Evolutionary conservation across 2,329 filamentous ascomycete genomes (phyloP).

Genomic region (Fusarium napiforme): DNA sequence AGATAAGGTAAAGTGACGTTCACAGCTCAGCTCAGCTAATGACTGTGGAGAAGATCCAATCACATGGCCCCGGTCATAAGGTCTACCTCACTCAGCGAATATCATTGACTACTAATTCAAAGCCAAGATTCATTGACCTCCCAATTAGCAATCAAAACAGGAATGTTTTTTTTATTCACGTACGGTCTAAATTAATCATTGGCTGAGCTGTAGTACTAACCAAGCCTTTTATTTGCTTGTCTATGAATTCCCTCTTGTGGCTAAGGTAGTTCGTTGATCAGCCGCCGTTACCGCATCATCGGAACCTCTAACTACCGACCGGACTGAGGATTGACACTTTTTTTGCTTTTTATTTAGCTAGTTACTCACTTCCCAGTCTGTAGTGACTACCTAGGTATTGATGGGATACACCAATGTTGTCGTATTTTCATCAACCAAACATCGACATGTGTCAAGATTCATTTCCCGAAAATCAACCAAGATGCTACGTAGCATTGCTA

Average conservation of each 20-base stretch:
- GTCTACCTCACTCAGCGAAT: neutral
- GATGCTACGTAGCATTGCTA: neutral
- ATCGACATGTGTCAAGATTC: neutral
- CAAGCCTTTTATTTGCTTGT: neutral
- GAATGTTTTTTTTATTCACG: neutral
- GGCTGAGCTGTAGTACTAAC: neutral
- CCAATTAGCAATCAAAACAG: neutral
- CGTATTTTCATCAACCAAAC: neutral
- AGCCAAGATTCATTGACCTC: neutral
- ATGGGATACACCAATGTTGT: neutral
- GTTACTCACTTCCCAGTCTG: neutral
- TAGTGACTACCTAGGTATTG: neutral
- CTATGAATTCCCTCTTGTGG: neutral
- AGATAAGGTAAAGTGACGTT: slow-evolving; percentile 19
- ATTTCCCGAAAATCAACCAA: neutral
- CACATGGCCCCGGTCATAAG: neutral
- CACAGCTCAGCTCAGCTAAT: neutral
- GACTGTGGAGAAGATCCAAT: neutral
- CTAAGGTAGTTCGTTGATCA: neutral
- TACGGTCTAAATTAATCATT: neutral
- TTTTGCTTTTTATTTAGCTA: neutral
- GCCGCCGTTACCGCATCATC: neutral
- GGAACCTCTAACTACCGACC: neutral
- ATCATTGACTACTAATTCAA: neutral
- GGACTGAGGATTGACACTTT: neutral